Conservation (phyloP, 345 rosid species). For the Dovyalis caffra region DNA sequence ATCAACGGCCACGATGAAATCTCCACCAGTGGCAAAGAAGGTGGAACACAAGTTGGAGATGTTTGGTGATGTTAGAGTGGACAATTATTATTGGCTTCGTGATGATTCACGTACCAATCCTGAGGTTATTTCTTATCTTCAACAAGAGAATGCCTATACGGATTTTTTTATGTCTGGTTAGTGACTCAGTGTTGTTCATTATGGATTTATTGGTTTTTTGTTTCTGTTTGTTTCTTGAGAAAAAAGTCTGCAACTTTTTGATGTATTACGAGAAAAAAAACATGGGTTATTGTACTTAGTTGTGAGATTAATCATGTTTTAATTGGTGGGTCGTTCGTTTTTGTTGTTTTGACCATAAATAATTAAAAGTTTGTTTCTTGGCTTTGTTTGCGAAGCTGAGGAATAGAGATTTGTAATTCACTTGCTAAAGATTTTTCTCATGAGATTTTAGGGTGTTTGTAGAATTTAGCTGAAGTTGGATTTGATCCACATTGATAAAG, state of each 20-base stretch:
- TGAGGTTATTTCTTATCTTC: conserved; percentile 58
- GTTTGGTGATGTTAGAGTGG: conserved; percentile 77
- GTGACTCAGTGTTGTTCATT: background rate
- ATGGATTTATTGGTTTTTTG: background rate
- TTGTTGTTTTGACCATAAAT: too few species aligned
- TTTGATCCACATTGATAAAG: too few species aligned
- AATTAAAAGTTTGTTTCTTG: too few species aligned
- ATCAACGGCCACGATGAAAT: background rate
- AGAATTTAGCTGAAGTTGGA: too few species aligned
- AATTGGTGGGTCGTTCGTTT: too few species aligned
- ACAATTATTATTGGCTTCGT: conserved; percentile 92
- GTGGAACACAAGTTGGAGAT: conserved; percentile 70
- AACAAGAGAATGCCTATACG: conserved; percentile 66
- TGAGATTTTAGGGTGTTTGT: too few species aligned
- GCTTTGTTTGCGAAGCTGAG: too few species aligned
- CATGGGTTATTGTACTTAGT: too few species aligned
- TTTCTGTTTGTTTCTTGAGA: background rate
- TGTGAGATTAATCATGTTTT: too few species aligned
- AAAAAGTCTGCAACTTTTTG: background rate
- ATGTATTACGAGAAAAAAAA: too few species aligned
- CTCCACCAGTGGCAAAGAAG: conserved; percentile 72
- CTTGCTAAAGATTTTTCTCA: too few species aligned
- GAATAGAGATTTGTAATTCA: too few species aligned
- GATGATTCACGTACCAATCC: conserved; percentile 80
- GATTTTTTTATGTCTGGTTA: conserved; percentile 60